A percentile compares a stretch with the other conserved stretches of the same genome.
phyloP scores from a whole-genome alignment of 164 flowering plant species.

The Brasenia schreberi region DNA sequence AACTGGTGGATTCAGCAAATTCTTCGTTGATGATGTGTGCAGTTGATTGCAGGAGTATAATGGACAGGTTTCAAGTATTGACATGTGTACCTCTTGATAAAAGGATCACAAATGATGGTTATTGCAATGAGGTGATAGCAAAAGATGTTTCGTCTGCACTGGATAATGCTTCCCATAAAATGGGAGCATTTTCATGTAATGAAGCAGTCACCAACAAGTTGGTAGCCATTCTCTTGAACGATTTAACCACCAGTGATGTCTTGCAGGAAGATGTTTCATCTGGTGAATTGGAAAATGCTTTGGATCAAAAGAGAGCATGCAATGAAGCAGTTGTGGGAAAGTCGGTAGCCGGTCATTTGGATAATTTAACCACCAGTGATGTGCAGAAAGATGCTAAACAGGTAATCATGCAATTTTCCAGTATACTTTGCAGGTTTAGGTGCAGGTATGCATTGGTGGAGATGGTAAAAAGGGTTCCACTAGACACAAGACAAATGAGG shows the following conservation, averaged over 20 bases:
- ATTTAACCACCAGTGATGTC: too few species aligned
- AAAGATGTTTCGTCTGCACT: too few species aligned
- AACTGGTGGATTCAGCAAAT: constrained; percentile 3
- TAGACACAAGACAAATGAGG: too few species aligned
- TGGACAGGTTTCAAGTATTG: not conserved
- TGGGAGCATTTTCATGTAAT: too few species aligned
- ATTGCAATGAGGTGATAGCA: not conserved
- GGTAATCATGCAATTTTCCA: not conserved
- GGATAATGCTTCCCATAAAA: too few species aligned
- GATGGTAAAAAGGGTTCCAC: too few species aligned
- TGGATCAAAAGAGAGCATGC: not conserved
- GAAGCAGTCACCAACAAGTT: too few species aligned
- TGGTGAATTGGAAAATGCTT: not conserved
- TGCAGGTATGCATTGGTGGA: too few species aligned
- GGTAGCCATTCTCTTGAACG: too few species aligned
- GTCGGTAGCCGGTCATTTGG: not conserved
- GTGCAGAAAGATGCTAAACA: not conserved
- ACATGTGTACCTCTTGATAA: not conserved
- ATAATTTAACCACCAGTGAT: not conserved
- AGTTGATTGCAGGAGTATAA: not conserved
- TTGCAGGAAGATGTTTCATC: not conserved
- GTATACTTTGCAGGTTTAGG: not conserved
- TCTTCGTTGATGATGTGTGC: not conserved
- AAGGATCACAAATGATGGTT: not conserved
- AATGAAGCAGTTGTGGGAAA: not conserved